Base-by-base conservation (phyloP, 75 land plant species). In the Selaginella tamariscina region DNA sequence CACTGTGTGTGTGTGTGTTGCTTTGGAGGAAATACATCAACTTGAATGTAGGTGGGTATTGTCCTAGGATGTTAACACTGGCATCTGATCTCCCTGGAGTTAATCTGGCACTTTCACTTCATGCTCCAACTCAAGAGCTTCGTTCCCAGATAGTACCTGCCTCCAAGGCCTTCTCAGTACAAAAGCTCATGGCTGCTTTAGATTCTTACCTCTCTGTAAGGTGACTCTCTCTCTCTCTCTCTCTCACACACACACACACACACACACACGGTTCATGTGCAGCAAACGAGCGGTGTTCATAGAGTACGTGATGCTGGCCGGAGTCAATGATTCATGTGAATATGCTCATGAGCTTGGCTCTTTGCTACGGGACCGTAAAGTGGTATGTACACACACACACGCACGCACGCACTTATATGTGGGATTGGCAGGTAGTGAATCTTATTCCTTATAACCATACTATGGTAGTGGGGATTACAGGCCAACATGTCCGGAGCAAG, bases 371-470 rank as follows among this genome's bases (percentile, higher is more conserved):
- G 83, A 76, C 21, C 79, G 78, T 64, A 65, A 91, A 81, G 96
- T 91, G 85, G 99, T 95, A 59, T 5, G 49, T 39, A 5, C 49
- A n/a, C n/a, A n/a, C n/a, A n/a, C n/a, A n/a, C n/a, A n/a, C n/a
- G n/a, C n/a, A n/a, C n/a, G n/a, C n/a, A n/a, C n/a, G n/a, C n/a
- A n/a, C n/a, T n/a, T n/a, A n/a, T n/a, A n/a, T n/a, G n/a, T n/a
- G n/a, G n/a, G n/a, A 11, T 56, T 66, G 28, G 64, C 86, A 95
- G 99, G 92, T 91, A 62, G 76, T 91, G 1, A 95, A 95, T 44
- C 76, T 95, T 72, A 95, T 95, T 72, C 99, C 99, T n/a, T 95
- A 83, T 72, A 95, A 95, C 78, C 92, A 96, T 11, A 88, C 89
- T 69, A 80, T 78, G 26, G 79, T 39, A 65, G 55, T 70, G 85